phyloP scores from a whole-genome alignment of 2,329 filamentous ascomycete species.

The Fusarium gaditjirri region DNA sequence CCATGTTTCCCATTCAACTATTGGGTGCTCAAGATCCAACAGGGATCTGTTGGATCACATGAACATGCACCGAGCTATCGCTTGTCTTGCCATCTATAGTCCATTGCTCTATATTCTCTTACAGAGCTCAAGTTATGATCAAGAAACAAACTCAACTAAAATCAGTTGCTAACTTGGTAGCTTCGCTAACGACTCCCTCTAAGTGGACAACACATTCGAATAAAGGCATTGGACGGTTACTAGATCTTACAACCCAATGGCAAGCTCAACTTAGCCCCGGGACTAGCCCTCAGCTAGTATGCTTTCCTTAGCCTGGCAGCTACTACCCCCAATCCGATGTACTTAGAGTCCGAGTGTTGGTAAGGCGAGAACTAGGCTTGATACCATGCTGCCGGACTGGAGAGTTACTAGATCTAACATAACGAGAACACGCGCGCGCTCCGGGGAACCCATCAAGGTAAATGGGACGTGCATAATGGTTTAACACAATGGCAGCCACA shows the following conservation, averaged over 20 bases:
- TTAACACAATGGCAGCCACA: background rate
- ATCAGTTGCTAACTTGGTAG: fast-evolving
- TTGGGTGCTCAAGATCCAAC: background rate
- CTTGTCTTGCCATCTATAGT: background rate
- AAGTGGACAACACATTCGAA: background rate
- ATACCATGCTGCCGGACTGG: background rate
- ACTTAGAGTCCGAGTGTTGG: background rate
- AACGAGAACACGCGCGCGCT: background rate
- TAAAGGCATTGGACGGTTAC: background rate
- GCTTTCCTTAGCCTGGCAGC: background rate
- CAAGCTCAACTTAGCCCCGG: background rate
- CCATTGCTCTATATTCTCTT: no score
- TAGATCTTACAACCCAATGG: no score
- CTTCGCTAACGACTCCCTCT: background rate
- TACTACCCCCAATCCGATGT: background rate
- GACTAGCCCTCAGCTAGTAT: background rate
- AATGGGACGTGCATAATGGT: background rate
- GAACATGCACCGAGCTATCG: background rate
- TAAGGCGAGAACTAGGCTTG: background rate
- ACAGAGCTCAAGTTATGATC: background rate
- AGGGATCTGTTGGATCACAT: background rate
- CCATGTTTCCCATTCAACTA: background rate
- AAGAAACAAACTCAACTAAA: fast-evolving
- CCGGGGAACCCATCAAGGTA: fast-evolving
- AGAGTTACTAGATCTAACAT: no score